Base-by-base conservation (phyloP, 2,329 filamentous ascomycete species). In the Epichloe gansuensis region DNA sequence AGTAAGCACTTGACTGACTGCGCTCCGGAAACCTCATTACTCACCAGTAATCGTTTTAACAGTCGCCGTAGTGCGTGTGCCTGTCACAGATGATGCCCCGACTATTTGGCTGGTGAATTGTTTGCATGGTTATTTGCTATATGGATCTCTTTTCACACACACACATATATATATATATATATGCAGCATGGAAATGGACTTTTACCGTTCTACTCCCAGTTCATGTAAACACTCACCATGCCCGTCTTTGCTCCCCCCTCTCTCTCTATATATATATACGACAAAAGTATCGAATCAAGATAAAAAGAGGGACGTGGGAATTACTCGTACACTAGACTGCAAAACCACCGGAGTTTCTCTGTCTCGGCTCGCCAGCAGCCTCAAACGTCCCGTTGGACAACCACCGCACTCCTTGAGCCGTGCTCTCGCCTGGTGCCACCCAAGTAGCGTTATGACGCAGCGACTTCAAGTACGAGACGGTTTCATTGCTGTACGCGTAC, bases 301-400 rank as follows among this genome's bases (percentile, higher is more conserved):
- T 6, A 1, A 23, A 43, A 43, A 17, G 41, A 43, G 12, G 17
- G 7, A 13, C 5, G 42, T 21, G 28, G 15, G 31, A 37, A n/a
- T 46, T 25, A 38, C 21, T 48, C 3, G 6, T 49, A 28, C 15
- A 34, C 67, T 58, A 78, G 5, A 76, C 67, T 0, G 72, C 70
- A 52, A 79, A 81, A 0, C 87, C 88, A 2, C 81, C 88, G 15
- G 85, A 89, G 61, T 85, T 83, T 34, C 69, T 62, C 72, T 93
- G 88, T 57, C 90, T 80, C n/a, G 88, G 86, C 69, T 95, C 90
- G 1, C 86, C 82, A 1, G 83, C 87, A 0, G 88, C 88, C 65
- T 91, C 87, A 65, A 95, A 95, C 0, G 70, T 71, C 0, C 77
- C 77, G 65, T 90, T 85, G 12, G 65, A 63, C 54, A 86, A 62